These are phyloP conservation scores for Populus tomentosa DNA, from an alignment of 441 rosid genomes.

Conservation along the genomic window DNA sequence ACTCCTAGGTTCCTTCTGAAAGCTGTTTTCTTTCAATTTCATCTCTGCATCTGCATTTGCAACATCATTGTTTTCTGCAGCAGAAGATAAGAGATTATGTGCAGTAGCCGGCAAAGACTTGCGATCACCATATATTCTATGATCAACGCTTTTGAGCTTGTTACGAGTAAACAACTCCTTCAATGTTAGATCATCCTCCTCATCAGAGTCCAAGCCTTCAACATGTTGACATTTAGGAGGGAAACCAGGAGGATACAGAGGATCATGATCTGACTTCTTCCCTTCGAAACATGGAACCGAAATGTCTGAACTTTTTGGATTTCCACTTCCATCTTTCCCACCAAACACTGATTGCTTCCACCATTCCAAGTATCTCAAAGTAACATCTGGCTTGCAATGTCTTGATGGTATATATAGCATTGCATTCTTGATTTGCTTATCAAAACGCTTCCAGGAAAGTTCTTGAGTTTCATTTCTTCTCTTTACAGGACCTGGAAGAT, in stretches of 20 bases:
- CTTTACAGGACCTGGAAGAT: conserved; percentile 28
- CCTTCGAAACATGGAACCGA: neutral
- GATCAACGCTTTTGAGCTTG: neutral
- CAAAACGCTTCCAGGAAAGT: conserved; percentile 28
- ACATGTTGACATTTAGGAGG: neutral
- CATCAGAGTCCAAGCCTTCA: neutral
- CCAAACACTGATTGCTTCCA: conserved; percentile 31
- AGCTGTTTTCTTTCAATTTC: neutral
- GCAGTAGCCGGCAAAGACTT: neutral
- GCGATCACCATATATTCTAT: neutral
- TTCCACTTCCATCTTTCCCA: neutral
- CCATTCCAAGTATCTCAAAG: conserved; percentile 37
- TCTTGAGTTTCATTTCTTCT: conserved; percentile 5
- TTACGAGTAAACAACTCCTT: neutral
- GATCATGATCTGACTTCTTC: neutral
- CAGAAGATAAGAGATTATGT: neutral
- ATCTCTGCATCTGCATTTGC: neutral
- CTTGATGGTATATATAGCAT: conserved; percentile 40
- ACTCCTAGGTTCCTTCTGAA: neutral
- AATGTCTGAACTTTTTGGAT: neutral
- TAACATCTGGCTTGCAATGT: conserved; percentile 26
- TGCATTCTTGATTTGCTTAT: conserved; percentile 22
- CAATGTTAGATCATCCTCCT: neutral
- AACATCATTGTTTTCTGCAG: neutral
- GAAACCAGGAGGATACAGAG: neutral